Percentiles rank a stretch among this genome's conserved stretches.
Conservation (phyloP, 2,329 filamentous ascomycete genomes). For the Colletotrichum gigasporum region DNA sequence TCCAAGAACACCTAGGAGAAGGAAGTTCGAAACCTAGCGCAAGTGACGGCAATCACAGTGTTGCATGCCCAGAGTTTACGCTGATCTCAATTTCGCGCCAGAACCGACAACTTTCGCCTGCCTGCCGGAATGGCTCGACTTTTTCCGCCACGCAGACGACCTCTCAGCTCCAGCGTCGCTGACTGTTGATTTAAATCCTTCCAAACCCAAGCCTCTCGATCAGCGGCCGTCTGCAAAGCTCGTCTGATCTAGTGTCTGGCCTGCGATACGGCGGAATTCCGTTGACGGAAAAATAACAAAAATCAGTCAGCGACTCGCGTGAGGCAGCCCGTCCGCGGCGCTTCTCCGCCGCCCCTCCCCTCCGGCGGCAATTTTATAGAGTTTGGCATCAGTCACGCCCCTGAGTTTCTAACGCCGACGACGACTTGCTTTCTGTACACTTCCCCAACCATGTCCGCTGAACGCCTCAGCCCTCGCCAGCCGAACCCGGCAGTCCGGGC, state of each 20-base stretch:
- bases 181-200: not conserved
- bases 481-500: not conserved
- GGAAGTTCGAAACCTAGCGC: not conserved
- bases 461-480: not conserved
- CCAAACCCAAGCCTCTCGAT: not conserved
- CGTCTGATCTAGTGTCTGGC: not conserved
- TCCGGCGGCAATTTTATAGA: slow-evolving; percentile 7
- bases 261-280: slow-evolving; percentile 1
- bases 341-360: not conserved
- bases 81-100: slow-evolving; percentile 6
- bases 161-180: not conserved
- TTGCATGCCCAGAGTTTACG: not conserved
- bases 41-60: not conserved
- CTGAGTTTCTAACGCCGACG: not conserved
- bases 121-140: not conserved
- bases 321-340: too few species aligned
- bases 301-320: not conserved
- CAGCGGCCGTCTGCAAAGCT: not conserved
- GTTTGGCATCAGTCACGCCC: not conserved
- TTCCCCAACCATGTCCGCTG: not conserved
- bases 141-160: too few species aligned
- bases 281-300: not conserved
- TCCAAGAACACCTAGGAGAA: not conserved
- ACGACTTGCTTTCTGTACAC: not conserved
- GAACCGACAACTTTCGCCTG: not conserved